Base-by-base conservation (phyloP, 2,329 filamentous ascomycete genomes). In the Ascomycota sp. region DNA sequence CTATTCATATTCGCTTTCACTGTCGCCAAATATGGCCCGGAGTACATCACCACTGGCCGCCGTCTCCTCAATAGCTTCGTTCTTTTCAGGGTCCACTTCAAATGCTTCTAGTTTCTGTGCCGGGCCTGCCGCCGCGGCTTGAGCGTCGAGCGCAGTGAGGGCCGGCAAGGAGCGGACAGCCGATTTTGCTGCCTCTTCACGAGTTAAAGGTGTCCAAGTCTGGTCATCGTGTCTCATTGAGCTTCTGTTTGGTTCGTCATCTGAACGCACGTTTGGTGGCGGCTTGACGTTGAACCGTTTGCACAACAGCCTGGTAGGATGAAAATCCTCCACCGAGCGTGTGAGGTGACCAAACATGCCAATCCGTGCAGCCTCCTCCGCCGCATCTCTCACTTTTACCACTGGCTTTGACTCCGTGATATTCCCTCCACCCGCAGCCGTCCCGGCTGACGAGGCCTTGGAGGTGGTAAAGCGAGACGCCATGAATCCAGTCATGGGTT, bases 321-420 rank as follows among this genome's bases (percentile, higher is more conserved):
- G 75, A 50, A 93, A 95, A 4, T 73, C 66, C 7, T 68, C 50
- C 0, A 63, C 59, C 15, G 63, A 70, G 36, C 89, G 64, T 3
- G 89, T 98, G 69, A 95, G 66, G 10, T 72, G 65, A 1, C 89
- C 89, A 52, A 85, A 94, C 83, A 95, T 93, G 33, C 82, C 83
- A 46, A 94, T 57, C 43, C 67, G 79, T 7, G 89, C 89, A 1
- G 89, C 89, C 40, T 81, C 75, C 45, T 85, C 77, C 8, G 82
- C 81, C 0, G 85, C 75, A 43, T 93, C 78, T 36, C 42, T 40
- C 4, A 40, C 33, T 22, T 54, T 56, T 8, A 46, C 43, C 28
- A 48, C 48, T 1, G 46, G 46, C 26, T 41, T 44, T 6, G 46
- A 45, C 13, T 48, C 48, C 4, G 34, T 33, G 12, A 29, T 35